Evolutionary conservation across 768 basidiomycete species (phyloP).

Genomic region (Leccinum variicolor): DNA sequence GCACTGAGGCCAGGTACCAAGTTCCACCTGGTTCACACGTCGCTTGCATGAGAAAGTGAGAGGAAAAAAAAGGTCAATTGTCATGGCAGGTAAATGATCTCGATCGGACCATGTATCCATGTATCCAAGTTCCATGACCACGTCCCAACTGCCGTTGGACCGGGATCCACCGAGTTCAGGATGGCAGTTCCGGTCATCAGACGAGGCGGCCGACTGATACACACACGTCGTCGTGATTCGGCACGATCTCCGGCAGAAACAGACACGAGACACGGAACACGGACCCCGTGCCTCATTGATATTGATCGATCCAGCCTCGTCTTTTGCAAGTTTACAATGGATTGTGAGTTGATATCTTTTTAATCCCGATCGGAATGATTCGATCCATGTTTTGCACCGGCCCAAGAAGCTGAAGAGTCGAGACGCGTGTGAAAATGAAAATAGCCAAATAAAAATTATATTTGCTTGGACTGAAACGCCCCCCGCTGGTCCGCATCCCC

Average conservation of each 20-base stretch:
- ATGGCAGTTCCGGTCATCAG: background rate
- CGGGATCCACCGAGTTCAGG: background rate
- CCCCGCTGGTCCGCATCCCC: background rate
- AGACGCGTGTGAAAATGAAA: background rate
- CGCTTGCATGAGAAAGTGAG: background rate
- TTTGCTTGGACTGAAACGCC: background rate
- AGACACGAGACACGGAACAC: background rate
- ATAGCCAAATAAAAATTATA: background rate
- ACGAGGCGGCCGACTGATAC: background rate
- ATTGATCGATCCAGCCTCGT: background rate
- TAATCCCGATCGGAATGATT: background rate
- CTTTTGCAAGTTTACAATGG: background rate
- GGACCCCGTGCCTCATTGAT: background rate
- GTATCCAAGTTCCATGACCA: background rate
- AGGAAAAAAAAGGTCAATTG: background rate
- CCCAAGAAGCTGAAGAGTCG: background rate
- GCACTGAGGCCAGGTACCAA: background rate
- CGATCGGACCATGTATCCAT: background rate
- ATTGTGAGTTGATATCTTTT: background rate
- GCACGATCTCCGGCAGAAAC: background rate
- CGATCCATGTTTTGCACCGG: background rate
- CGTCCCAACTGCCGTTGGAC: background rate
- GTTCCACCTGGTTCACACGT: background rate
- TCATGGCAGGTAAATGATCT: background rate
- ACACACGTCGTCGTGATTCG: background rate